Base-by-base conservation (phyloP, 2,329 filamentous ascomycete genomes). In the Claviceps arundinis region DNA sequence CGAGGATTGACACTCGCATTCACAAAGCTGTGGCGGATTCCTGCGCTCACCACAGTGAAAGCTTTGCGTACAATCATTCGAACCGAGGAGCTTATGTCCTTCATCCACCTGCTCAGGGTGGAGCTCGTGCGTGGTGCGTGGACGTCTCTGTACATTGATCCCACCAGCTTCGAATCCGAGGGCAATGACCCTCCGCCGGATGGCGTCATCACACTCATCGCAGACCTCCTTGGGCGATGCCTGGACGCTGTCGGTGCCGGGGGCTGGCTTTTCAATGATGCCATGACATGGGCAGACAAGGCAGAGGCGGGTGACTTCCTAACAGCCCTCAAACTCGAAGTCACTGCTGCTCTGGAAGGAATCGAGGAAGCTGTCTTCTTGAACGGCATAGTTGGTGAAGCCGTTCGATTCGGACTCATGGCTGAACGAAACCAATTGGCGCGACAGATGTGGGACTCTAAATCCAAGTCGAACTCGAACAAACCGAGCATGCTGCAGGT, bases 41-140 rank as follows among this genome's bases (percentile, higher is more conserved):
- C 85, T 4, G 68, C 75, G 4, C 60, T 73, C 0, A 68, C 74
- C 1, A 82, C 86, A 43, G 77, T 85, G 47, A 73, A 76, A 50
- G 78, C 79, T 3, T 73, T 91, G 45, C 81, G 84, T 42, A 72
- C 74, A 11, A 76, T 76, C 30, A 78, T 88, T 54, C 75, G 77
- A 47, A 81, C 80, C 2, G 76, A 84, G 56, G 84, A 90, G 58
- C 79, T 85, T 24, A 71, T 88, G 11, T 81, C 82, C 38, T 74
- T 91, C 50, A 83, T 90, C 58, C 78, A 85, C 57, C 73, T 89
- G 5, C 73, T 91, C 34, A 81, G 86, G 52, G 75, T 84, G 56
- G 85, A 90, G 67, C 74, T 91, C 46, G 79, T 82, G 50, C 80
- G 82, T 57, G 86, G 86, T 53, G 82, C 83, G 37, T 91, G 87